A percentile compares a stretch with the other conserved stretches of the same genome.
phyloP scores from a whole-genome alignment of 768 basidiomycete species.

The Clathrus columnatus region DNA sequence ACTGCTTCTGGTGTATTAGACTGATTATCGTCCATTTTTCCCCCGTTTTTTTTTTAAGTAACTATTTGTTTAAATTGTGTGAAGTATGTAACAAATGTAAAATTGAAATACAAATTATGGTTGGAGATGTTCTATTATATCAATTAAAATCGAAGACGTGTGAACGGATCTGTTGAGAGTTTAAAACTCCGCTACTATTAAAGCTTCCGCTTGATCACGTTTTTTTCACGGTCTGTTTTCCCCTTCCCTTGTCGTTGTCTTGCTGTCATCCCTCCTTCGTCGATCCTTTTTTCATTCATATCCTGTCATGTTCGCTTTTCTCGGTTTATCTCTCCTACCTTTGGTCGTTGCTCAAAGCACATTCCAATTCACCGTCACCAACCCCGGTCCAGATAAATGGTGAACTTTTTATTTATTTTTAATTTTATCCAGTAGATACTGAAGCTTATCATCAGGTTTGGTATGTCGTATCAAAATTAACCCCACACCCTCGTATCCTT shows the following conservation, averaged over 20 bases:
- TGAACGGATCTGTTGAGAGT: not conserved
- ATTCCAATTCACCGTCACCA: not conserved
- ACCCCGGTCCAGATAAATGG: not conserved
- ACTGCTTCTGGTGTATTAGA: slow-evolving; percentile 42
- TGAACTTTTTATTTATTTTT: not conserved
- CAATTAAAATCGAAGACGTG: not conserved
- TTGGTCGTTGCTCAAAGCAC: slow-evolving; percentile 1
- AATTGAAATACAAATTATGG: not conserved
- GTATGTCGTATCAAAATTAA: not conserved
- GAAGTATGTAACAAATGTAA: not conserved
- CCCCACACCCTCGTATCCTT: not conserved
- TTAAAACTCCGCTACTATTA: not conserved
- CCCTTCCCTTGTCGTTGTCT: not conserved
- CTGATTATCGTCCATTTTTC: not conserved
- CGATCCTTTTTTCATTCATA: not conserved
- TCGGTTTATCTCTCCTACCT: slow-evolving; percentile 1
- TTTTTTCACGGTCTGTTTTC: not conserved
- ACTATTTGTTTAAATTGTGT: not conserved
- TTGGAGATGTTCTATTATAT: not conserved
- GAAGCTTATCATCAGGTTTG: not conserved
- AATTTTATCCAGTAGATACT: not conserved
- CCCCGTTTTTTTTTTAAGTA: not conserved
- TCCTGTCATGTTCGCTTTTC: slow-evolving; percentile 5
- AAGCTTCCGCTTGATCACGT: not conserved
- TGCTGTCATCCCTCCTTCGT: not conserved